A percentile compares a stretch with the other conserved stretches of the same genome.
Evolutionary conservation across 2,329 filamentous ascomycete genomes (phyloP).

Genomic region (Neopestalotiopsis sp.): DNA sequence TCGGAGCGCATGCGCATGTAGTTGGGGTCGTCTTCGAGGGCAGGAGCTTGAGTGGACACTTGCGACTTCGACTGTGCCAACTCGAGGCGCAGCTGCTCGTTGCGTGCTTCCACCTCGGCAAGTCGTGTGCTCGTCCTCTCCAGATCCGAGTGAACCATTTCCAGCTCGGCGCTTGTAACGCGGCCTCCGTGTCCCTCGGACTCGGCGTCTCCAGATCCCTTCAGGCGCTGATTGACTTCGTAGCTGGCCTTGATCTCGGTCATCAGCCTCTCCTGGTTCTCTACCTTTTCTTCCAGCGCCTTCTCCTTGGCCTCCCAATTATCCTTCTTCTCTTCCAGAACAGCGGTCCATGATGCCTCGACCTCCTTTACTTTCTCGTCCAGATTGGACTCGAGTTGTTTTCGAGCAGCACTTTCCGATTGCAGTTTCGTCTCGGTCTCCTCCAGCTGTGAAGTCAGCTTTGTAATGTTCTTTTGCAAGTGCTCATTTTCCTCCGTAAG

Average conservation of each 20-base stretch:
- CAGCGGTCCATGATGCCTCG: constrained; percentile 86
- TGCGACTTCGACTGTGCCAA: constrained; percentile 87
- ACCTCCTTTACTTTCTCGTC: constrained; percentile 87
- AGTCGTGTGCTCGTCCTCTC: constrained; percentile 87
- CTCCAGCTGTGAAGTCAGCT: constrained; percentile 81
- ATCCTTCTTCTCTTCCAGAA: constrained; percentile 90
- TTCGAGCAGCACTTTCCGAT: constrained; percentile 74
- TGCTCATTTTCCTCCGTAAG: constrained; percentile 88
- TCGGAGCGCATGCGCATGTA: constrained; percentile 90
- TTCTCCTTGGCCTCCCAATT: constrained; percentile 97
- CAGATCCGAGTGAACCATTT: constrained; percentile 89
- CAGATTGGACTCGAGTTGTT: constrained; percentile 76
- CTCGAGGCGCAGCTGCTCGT: constrained; percentile 90
- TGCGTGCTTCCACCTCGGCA: constrained; percentile 90
- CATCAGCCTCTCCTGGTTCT: constrained; percentile 89
- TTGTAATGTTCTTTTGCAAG: constrained; percentile 78
- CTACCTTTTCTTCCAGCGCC: constrained; percentile 88
- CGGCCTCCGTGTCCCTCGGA: constrained; percentile 62
- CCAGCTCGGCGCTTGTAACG: constrained; percentile 87
- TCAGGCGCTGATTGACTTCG: constrained; percentile 91
- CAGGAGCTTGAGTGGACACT: constrained; percentile 63
- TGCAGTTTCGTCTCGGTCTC: constrained; percentile 83
- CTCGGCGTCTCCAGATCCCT: constrained; percentile 70
- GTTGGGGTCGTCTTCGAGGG: constrained; percentile 85
- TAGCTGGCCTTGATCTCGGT: constrained; percentile 97